Base-by-base conservation (phyloP, 306 rosid genomes). In the Vicia villosa region DNA sequence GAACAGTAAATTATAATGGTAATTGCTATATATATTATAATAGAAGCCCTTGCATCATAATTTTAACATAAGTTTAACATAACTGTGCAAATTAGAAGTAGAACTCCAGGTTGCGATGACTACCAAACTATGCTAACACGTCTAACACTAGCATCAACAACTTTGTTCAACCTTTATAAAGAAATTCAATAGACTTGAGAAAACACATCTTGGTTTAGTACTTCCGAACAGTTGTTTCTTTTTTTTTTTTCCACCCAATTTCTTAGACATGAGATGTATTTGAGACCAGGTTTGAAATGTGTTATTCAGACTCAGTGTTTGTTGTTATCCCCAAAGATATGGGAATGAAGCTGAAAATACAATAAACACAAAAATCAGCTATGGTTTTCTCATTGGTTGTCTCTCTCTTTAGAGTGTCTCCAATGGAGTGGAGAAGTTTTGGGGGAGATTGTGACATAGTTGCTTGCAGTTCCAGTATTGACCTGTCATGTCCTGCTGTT, bases 1-100 rank as follows among this genome's bases (percentile, higher is more conserved):
- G 20, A 61, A 37, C 30, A 26, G 6, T 5, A 4, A 20, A 66
- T 7, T 46, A 69, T 50, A 38, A 28, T 69, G 37, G 28, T 51
- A 69, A 41, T 17, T 40, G 40, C 41, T 42, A 64, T 74, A 37
- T 74, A 37, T 52, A 52, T 52, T 52, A 32, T 19, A 28, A 20
- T 38, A 62, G n/a, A 26, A 69, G 26, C 36, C 63, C 19, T 9
- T 7, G 38, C 30, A 6, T 51, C 10, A 4, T 45, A 69, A 26
- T 28, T 28, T 50, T 8, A 50, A 46, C 10, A 4, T 45, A 69
- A 26, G 17, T 28, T 50, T 8, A 38, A 46, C 50, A 16, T 52
- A 32, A 34, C 54, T n/a, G 51, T 24, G 40, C 36, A 7, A 60
- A 32, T 60, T 61, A 24, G 16, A 60, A 22, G 52, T 61, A 24